phyloP scores from a whole-genome alignment of 768 basidiomycete species.

The Lyophyllum shimeji region DNA sequence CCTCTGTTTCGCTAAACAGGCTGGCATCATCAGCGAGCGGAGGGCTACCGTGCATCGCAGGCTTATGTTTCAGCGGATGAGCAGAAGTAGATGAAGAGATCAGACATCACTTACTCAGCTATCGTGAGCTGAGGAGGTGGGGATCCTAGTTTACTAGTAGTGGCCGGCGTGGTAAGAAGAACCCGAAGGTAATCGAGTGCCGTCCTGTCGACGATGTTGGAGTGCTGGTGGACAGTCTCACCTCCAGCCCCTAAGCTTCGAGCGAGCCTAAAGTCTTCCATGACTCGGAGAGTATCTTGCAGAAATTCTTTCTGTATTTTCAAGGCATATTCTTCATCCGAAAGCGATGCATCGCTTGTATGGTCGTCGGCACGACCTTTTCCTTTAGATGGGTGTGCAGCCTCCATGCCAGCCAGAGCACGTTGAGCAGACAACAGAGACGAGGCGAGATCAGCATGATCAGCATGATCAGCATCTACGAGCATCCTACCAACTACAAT shows the following conservation, averaged over 20 bases:
- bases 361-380: slow-evolving; percentile 26
- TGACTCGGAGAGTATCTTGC: slow-evolving; percentile 23
- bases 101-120: background rate
- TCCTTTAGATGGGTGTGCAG: slow-evolving; percentile 36
- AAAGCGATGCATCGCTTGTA: slow-evolving; percentile 21
- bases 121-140: background rate
- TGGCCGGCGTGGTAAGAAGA: slow-evolving; percentile 33
- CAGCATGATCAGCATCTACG: slow-evolving; percentile 21
- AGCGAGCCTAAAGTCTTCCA: slow-evolving; percentile 40
- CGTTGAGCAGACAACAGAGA: slow-evolving; percentile 40
- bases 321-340: slow-evolving; percentile 48
- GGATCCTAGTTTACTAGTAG: background rate
- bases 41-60: background rate
- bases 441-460: slow-evolving; percentile 37
- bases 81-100: background rate
- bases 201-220: slow-evolving; percentile 32
- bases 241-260: slow-evolving; percentile 38
- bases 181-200: slow-evolving; percentile 41
- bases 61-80: background rate
- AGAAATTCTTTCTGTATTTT: slow-evolving; percentile 39
- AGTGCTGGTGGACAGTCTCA: slow-evolving; percentile 30
- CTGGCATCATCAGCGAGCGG: background rate
- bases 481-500: slow-evolving; percentile 10
- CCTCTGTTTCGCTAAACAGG: background rate
- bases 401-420: slow-evolving; percentile 39